phyloP scores from a whole-genome alignment of 1,139 yeast species.

The Hansenula anomala region DNA sequence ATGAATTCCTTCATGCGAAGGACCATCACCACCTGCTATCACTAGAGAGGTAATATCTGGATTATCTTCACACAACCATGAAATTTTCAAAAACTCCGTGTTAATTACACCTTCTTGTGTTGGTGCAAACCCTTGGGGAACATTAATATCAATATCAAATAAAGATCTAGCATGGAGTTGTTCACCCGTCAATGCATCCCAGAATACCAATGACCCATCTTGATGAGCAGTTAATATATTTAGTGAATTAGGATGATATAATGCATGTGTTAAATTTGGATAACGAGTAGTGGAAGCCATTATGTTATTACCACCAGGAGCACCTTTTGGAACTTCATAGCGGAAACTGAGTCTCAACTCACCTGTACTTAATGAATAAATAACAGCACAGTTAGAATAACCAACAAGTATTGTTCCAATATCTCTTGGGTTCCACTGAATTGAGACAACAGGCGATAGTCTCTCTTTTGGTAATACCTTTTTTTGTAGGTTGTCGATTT shows the following conservation, averaged over 20 bases:
- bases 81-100: conserved; percentile 26
- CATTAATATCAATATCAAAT: conserved; percentile 60
- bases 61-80: conserved; percentile 76
- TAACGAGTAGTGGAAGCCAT: conserved; percentile 33
- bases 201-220: conserved; percentile 82
- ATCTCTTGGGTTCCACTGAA: conserved; percentile 88
- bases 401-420: conserved; percentile 72
- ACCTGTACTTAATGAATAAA: conserved; percentile 62
- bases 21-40: conserved; percentile 61
- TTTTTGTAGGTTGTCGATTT: conserved; percentile 72
- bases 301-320: conserved; percentile 58
- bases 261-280: conserved; percentile 56
- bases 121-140: conserved; percentile 32
- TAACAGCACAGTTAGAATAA: conserved; percentile 64
- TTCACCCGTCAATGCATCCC: conserved; percentile 83
- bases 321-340: conserved; percentile 56
- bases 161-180: conserved; percentile 71
- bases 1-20: conserved; percentile 39
- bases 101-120: conserved; percentile 3
- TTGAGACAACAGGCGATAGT: conserved; percentile 53
- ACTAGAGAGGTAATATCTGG: conserved; percentile 77
- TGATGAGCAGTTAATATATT: conserved; percentile 74
- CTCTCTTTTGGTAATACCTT: conserved; percentile 27
- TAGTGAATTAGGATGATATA: conserved; percentile 91
- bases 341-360: conserved; percentile 51